phyloP scores from a whole-genome alignment of 2,329 filamentous ascomycete genomes.

The Metarhizium guizhouense region DNA sequence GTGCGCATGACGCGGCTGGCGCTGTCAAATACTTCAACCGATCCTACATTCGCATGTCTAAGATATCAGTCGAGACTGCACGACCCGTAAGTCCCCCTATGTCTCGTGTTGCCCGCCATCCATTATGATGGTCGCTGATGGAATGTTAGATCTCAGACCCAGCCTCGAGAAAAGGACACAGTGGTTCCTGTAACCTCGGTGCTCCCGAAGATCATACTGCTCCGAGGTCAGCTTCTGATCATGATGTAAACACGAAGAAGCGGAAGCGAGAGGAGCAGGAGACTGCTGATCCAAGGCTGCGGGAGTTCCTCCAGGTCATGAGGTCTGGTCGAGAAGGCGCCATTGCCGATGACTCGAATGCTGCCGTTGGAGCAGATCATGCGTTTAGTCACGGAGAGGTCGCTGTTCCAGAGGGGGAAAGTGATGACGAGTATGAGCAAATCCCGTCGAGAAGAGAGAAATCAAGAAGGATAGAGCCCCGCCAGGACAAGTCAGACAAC shows the following conservation, averaged over 20 bases:
- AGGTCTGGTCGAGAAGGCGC: slow-evolving; percentile 37
- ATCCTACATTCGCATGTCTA: slow-evolving; percentile 92
- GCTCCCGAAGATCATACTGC: slow-evolving; percentile 7
- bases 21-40: slow-evolving; percentile 94
- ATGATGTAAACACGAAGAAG: slow-evolving; percentile 47
- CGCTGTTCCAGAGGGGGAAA: slow-evolving; percentile 45
- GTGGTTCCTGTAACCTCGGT: slow-evolving; percentile 15
- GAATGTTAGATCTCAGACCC: slow-evolving; percentile 38
- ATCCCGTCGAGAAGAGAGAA: slow-evolving; percentile 46
- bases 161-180: slow-evolving; percentile 21
- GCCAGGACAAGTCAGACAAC: slow-evolving; percentile 4
- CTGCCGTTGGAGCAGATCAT: slow-evolving; percentile 12
- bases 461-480: slow-evolving; percentile 26
- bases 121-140: slow-evolving; percentile 19
- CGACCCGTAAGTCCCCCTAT: slow-evolving; percentile 51
- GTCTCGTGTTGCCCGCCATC: slow-evolving; percentile 9
- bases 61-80: slow-evolving; percentile 81
- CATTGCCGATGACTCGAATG: slow-evolving; percentile 21
- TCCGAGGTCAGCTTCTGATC: slow-evolving; percentile 11
- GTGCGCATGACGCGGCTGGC: slow-evolving; percentile 65
- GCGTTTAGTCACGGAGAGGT: slow-evolving; percentile 16
- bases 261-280: slow-evolving; percentile 54
- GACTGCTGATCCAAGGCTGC: slow-evolving; percentile 66
- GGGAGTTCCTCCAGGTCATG: slow-evolving; percentile 82
- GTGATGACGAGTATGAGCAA: slow-evolving; percentile 68